Evolutionary conservation across 129 eudicot genomes (phyloP).

Genomic region (Tagetes erecta): DNA sequence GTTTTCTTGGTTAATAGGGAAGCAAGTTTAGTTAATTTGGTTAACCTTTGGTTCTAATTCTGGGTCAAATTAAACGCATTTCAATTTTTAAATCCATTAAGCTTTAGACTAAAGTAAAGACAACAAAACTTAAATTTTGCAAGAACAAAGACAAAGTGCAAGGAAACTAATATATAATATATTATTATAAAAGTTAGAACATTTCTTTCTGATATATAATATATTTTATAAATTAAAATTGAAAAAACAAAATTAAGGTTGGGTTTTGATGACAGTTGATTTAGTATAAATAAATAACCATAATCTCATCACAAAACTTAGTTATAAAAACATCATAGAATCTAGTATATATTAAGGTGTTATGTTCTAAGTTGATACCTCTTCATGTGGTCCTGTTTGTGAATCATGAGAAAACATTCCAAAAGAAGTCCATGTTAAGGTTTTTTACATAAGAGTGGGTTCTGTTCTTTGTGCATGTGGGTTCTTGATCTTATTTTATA

Average conservation of each 20-base stretch:
- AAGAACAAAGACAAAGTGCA: neutral
- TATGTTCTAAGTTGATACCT: slow-evolving; percentile 35
- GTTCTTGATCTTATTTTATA: neutral
- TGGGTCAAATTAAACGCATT: neutral
- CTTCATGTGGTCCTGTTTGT: slow-evolving; percentile 37
- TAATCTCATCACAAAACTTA: neutral
- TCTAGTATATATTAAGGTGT: neutral
- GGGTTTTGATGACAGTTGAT: neutral
- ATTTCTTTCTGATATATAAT: neutral
- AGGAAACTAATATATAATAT: neutral
- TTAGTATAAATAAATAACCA: neutral
- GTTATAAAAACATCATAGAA: no score
- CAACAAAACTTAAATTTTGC: no score
- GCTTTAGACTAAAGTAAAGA: neutral
- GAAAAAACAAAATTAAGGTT: neutral
- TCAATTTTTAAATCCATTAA: no score
- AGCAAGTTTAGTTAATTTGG: no score
- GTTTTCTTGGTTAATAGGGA: no score
- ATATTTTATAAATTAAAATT: no score
- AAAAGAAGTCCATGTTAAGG: slow-evolving; percentile 36
- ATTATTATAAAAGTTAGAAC: no score
- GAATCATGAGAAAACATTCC: slow-evolving; percentile 35
- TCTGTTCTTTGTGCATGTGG: slow-evolving; percentile 12
- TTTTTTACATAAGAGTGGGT: slow-evolving; percentile 8
- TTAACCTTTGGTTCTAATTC: no score